Percentiles rank a stretch among this genome's conserved stretches.
These are phyloP conservation scores for Halophytophthora polymorphica DNA, from an alignment of 352 stramenopile species.

Conservation along the genomic window DNA sequence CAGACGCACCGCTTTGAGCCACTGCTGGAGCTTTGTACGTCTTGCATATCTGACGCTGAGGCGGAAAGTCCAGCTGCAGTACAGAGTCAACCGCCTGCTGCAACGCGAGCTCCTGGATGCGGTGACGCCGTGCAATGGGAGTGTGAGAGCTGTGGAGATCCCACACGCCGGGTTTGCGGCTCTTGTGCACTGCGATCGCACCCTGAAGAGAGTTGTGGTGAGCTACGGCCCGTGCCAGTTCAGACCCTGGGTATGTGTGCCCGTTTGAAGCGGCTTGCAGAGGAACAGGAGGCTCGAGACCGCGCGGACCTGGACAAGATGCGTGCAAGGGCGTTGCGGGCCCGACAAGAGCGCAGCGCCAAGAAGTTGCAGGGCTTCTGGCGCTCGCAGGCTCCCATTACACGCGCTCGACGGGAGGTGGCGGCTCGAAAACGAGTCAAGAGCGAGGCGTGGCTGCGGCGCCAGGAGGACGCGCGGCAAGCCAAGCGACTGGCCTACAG, in stretches of 20 bases:
- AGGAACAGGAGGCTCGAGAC: constrained; percentile 42
- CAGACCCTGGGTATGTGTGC: constrained; percentile 41
- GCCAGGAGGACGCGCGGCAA: constrained; percentile 27
- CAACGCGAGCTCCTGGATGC: neutral
- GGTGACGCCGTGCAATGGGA: constrained; percentile 47
- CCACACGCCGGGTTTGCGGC: constrained; percentile 36
- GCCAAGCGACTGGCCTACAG: constrained; percentile 34
- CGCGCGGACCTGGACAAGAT: constrained; percentile 46
- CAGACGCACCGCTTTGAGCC: constrained; percentile 34
- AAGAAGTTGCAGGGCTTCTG: constrained; percentile 58
- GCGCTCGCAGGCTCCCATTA: constrained; percentile 29
- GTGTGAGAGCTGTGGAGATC: constrained; percentile 26
- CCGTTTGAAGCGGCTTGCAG: constrained; percentile 26
- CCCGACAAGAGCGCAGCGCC: constrained; percentile 25
- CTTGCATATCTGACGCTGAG: constrained; percentile 25
- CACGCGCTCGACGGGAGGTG: constrained; percentile 25
- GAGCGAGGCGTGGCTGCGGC: constrained; percentile 34
- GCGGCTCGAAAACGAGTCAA: constrained; percentile 21
- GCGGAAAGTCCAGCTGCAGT: constrained; percentile 1
- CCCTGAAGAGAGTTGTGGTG: constrained; percentile 42
- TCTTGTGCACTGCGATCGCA: constrained; percentile 37
- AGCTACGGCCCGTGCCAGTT: constrained; percentile 27
- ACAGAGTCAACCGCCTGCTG: neutral
- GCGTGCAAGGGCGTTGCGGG: constrained; percentile 16
- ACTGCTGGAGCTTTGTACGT: constrained; percentile 45